Evolutionary conservation across 2,329 filamentous ascomycete genomes (phyloP).

Genomic region (Geoglossum cookeanum): DNA sequence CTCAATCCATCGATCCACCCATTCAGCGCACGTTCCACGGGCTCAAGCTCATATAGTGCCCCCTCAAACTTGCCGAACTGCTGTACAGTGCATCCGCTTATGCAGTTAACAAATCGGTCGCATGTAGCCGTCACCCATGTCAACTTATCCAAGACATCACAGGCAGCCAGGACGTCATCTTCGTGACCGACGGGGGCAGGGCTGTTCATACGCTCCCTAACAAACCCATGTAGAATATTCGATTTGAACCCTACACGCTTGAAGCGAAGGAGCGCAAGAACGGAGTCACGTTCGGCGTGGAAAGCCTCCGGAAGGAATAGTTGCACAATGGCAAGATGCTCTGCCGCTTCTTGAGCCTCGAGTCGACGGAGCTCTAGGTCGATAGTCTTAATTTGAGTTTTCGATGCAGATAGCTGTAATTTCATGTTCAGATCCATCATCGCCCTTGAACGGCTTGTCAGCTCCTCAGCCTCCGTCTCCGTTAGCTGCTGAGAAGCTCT

Average conservation of each 20-base stretch:
- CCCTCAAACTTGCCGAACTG: constrained; percentile 64
- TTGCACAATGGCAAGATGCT: constrained; percentile 77
- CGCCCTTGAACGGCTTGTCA: constrained; percentile 70
- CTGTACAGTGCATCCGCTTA: constrained; percentile 57
- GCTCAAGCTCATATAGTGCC: constrained; percentile 71
- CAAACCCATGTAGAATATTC: constrained; percentile 53
- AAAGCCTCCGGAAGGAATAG: constrained; percentile 77
- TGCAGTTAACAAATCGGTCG: constrained; percentile 62
- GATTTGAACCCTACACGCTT: constrained; percentile 81
- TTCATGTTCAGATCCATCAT: constrained; percentile 97
- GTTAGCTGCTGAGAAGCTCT: constrained; percentile 80
- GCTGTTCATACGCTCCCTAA: constrained; percentile 58
- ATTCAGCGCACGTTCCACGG: constrained; percentile 77
- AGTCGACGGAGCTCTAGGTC: constrained; percentile 74
- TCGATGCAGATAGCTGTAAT: constrained; percentile 72
- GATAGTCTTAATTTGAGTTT: constrained; percentile 86
- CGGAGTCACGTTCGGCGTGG: constrained; percentile 60
- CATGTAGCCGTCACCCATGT: constrained; percentile 71
- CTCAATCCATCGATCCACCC: constrained; percentile 71
- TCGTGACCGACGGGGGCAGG: constrained; percentile 48
- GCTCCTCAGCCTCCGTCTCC: constrained; percentile 78
- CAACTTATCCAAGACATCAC: constrained; percentile 69
- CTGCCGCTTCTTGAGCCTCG: constrained; percentile 71
- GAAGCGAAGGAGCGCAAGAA: constrained; percentile 76
- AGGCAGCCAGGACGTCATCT: constrained; percentile 62